Conservation (phyloP, 768 basidiomycete species). For the Pleurotus ostreatus region DNA sequence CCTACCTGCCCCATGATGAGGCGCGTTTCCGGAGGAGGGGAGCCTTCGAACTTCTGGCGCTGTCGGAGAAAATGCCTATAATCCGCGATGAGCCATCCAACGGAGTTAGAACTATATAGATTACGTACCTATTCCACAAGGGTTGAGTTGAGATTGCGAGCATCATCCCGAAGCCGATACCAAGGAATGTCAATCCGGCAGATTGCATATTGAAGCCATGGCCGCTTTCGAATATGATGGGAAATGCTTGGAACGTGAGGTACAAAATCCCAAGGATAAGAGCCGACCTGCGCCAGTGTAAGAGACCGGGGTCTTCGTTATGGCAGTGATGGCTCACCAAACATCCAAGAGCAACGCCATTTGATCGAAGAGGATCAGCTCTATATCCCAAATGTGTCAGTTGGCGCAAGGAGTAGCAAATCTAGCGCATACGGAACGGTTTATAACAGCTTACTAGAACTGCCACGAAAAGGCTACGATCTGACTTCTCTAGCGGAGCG, state of each 20-base stretch:
- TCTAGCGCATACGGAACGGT: conserved; percentile 59
- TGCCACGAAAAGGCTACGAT: conserved; percentile 39
- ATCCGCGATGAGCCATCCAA: neutral
- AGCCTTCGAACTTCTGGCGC: conserved; percentile 33
- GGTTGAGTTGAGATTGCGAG: conserved; percentile 50
- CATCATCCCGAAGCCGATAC: conserved; percentile 56
- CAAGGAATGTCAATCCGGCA: conserved; percentile 56
- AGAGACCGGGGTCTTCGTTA: conserved; percentile 34
- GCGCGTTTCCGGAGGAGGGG: conserved; percentile 61
- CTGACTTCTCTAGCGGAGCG: conserved; percentile 54
- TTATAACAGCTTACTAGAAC: conserved; percentile 58
- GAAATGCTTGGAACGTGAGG: conserved; percentile 62
- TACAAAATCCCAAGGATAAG: conserved; percentile 60
- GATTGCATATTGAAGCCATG: conserved; percentile 47
- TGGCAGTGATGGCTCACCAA: conserved; percentile 42
- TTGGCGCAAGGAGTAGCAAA: neutral
- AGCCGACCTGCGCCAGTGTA: conserved; percentile 48
- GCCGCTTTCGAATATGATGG: conserved; percentile 42
- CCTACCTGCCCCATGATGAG: conserved; percentile 67
- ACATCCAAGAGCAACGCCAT: conserved; percentile 72
- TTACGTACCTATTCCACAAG: conserved; percentile 47
- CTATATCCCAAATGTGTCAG: conserved; percentile 25
- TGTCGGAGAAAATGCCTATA: conserved; percentile 33
- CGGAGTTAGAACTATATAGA: neutral
- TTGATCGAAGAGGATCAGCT: conserved; percentile 59